These are phyloP conservation scores for Leptosphaerulina australis DNA, from an alignment of 2,329 filamentous ascomycete genomes.

Conservation along the genomic window DNA sequence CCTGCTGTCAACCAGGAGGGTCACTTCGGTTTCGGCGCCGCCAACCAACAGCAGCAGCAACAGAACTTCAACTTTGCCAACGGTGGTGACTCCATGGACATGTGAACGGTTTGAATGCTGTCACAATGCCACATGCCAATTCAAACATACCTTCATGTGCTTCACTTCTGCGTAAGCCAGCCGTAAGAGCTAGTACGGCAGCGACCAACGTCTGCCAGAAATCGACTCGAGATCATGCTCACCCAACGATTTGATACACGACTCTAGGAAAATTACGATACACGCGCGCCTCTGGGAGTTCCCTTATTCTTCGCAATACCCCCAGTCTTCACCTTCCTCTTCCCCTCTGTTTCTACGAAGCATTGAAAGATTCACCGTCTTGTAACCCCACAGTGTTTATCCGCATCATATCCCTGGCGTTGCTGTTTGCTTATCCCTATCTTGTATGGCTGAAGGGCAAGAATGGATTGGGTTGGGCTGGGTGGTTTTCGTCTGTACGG, in stretches of 20 bases:
- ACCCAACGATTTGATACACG: conserved; percentile 36
- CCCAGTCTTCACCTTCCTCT: conserved; percentile 32
- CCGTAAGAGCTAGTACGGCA: conserved; percentile 7
- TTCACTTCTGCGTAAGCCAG: conserved; percentile 6
- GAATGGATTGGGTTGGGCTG: conserved; percentile 32
- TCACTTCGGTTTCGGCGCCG: conserved; percentile 78
- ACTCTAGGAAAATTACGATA: conserved; percentile 29
- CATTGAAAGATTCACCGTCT: conserved; percentile 51
- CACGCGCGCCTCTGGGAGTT: conserved; percentile 23
- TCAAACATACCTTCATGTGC: conserved; percentile 7
- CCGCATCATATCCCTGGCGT: conserved; percentile 53
- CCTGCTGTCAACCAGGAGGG: conserved; percentile 74
- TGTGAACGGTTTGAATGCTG: conserved; percentile 57
- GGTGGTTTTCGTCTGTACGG: conserved; percentile 18
- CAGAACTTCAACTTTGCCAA: conserved; percentile 95
- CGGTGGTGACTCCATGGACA: conserved; percentile 75
- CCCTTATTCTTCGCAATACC: conserved; percentile 32
- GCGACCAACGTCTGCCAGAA: conserved; percentile 10
- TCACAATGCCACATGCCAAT: not conserved
- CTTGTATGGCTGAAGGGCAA: conserved; percentile 30
- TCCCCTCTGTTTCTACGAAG: conserved; percentile 45
- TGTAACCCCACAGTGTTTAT: conserved; percentile 45
- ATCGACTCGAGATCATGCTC: conserved; percentile 24
- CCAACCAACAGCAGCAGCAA: conserved; percentile 64
- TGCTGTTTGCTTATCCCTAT: conserved; percentile 38